Evolutionary conservation across 2,329 filamentous ascomycete genomes (phyloP).

Genomic region (Fusarium dimerum): DNA sequence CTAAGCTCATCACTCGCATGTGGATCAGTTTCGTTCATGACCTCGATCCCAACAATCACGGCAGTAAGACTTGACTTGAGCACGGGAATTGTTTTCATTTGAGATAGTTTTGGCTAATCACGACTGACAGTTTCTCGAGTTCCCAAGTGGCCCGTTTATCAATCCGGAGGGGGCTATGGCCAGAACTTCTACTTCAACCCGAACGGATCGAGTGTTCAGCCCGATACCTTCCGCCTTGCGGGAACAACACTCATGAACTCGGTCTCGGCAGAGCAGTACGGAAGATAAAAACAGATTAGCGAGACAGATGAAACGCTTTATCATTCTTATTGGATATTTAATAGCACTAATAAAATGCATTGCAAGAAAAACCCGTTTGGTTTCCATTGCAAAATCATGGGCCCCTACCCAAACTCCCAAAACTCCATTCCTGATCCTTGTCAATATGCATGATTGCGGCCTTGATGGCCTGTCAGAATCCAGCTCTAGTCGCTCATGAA

Average conservation of each 20-base stretch:
- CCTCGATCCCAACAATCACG: conserved; percentile 40
- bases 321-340: not conserved
- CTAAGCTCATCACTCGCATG: conserved; percentile 40
- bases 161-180: conserved; percentile 20
- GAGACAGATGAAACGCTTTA: not conserved
- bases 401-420: too few relatives aligned
- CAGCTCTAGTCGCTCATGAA: not conserved
- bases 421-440: too few relatives aligned
- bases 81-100: too few relatives aligned
- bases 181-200: conserved; percentile 25
- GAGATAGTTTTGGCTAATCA: not conserved
- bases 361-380: too few relatives aligned
- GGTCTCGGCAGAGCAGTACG: conserved; percentile 17
- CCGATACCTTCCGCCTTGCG: conserved; percentile 22
- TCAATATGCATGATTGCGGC: too few relatives aligned
- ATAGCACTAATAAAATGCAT: too few relatives aligned
- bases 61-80: conserved; percentile 10
- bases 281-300: conserved; percentile 4
- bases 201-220: conserved; percentile 14
- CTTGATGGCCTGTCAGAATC: too few relatives aligned
- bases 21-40: conserved; percentile 42
- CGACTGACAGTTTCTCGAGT: conserved; percentile 10
- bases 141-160: conserved; percentile 18
- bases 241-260: conserved; percentile 22
- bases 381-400: too few relatives aligned